Evolutionary conservation across 83 land plant species (phyloP).

Genomic region (Thuja plicata): DNA sequence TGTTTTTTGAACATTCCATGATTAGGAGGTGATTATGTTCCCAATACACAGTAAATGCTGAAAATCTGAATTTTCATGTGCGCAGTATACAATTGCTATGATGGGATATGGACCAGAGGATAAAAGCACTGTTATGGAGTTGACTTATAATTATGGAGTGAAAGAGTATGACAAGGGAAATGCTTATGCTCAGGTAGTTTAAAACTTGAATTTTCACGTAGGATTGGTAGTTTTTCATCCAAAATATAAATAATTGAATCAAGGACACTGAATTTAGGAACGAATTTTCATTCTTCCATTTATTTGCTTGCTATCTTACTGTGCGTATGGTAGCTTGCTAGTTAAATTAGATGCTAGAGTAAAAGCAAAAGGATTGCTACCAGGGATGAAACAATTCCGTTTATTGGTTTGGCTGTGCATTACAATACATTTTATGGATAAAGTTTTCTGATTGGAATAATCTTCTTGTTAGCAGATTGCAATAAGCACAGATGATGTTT

Average conservation of each 20-base stretch:
- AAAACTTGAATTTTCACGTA: not conserved
- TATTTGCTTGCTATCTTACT: not conserved
- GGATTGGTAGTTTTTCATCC: not conserved
- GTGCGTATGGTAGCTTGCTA: not conserved
- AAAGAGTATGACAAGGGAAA: slow-evolving; percentile 87
- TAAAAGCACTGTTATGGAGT: slow-evolving; percentile 69
- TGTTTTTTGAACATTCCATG: not conserved
- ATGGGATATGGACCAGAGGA: slow-evolving; percentile 93
- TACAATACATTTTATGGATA: not conserved
- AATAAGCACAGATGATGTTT: slow-evolving; percentile 89
- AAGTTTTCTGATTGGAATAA: not conserved
- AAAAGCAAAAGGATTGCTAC: not conserved
- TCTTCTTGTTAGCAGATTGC: slow-evolving; percentile 54
- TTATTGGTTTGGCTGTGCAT: too few relatives aligned
- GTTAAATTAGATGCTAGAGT: not conserved
- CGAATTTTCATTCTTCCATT: not conserved
- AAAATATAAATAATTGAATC: not conserved
- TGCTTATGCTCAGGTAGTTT: slow-evolving; percentile 86
- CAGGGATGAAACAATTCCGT: not conserved
- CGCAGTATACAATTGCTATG: slow-evolving; percentile 77
- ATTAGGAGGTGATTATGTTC: slow-evolving; percentile 1
- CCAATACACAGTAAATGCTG: not conserved
- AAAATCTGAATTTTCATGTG: not conserved
- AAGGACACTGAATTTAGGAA: not conserved
- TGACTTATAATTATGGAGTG: slow-evolving; percentile 89